A percentile compares a stretch with the other conserved stretches of the same genome.
These are phyloP conservation scores for Jatropha podagrica DNA, from an alignment of 441 rosid genomes.

Conservation along the genomic window DNA sequence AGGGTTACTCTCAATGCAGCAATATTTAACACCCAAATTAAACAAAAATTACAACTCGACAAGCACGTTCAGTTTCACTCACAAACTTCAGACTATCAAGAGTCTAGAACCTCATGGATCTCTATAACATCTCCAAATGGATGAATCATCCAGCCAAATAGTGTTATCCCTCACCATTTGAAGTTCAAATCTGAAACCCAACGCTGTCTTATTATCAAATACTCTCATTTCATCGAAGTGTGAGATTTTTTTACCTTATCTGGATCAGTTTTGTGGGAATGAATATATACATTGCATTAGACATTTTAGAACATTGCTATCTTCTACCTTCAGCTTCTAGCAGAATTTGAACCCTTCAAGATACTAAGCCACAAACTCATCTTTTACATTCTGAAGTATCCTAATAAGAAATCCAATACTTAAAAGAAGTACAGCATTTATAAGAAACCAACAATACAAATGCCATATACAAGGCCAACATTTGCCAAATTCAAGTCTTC, in stretches of 20 bases:
- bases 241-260: not conserved
- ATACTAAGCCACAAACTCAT: not conserved
- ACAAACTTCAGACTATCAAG: not conserved
- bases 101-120: not conserved
- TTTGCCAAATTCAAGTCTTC: not conserved
- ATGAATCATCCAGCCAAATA: not conserved
- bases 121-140: not conserved
- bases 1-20: not conserved
- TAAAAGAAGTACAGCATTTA: not conserved
- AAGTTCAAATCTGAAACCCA: not conserved
- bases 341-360: not conserved
- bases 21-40: not conserved
- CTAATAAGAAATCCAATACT: not conserved
- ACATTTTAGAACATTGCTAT: too few species aligned
- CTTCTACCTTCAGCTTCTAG: not conserved
- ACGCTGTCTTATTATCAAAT: not conserved
- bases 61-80: not conserved
- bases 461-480: not conserved
- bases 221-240: not conserved
- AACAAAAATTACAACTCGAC: not conserved
- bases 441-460: not conserved
- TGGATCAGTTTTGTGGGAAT: not conserved
- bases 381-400: not conserved
- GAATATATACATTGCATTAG: not conserved
- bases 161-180: not conserved